Base-by-base conservation (phyloP, 1,284 basidiomycete genomes). In the Naganishia albida region DNA sequence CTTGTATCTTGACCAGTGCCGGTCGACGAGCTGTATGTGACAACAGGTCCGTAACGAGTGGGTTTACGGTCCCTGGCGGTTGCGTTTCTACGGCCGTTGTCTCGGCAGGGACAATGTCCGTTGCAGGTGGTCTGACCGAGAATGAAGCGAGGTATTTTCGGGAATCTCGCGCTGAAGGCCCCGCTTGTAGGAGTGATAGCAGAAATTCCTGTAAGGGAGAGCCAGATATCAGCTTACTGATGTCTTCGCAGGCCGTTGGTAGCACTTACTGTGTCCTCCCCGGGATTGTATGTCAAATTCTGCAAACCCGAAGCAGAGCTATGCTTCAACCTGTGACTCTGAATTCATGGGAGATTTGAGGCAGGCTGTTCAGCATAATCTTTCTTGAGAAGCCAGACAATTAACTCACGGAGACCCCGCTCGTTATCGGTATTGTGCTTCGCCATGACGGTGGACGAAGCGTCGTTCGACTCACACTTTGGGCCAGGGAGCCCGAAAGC, bases 1-100 rank as follows among this genome's bases (percentile, higher is more conserved):
- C 93, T 78, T 99, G 96, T 15, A 99, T 83, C 79, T 99, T 99
- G 75, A 99, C 94, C 10, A 99, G 86, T 1, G 93, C 93, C 1
- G 78, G 75, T 15, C 77, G 83, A 43, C 73, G 75, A 13, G 75
- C 56, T 55, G 91, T 85, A 4, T 92, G 92, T 74, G 93, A 85
- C 26, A 97, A 82, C 64, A 97, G 88, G n/a, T 88, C 88, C 13
- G 87, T 84, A 65, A 93, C 83, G 67, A 93, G 82, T 1, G 84
- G 84, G 70, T 84, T 87, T 81, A 49, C 46, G 10, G 57, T 49
- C n/a, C 44, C 57, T n/a, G 71, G 70, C 50, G 59, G 67, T 56
- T 59, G 71, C 44, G 63, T 76, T 48, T 66, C 73, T 71, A 67
- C 73, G 70, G 69, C n/a, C 68, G 71, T 63, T 67, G 68, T 13